Conservation (phyloP, 768 basidiomycete species). For the Phylloporus sp. region DNA sequence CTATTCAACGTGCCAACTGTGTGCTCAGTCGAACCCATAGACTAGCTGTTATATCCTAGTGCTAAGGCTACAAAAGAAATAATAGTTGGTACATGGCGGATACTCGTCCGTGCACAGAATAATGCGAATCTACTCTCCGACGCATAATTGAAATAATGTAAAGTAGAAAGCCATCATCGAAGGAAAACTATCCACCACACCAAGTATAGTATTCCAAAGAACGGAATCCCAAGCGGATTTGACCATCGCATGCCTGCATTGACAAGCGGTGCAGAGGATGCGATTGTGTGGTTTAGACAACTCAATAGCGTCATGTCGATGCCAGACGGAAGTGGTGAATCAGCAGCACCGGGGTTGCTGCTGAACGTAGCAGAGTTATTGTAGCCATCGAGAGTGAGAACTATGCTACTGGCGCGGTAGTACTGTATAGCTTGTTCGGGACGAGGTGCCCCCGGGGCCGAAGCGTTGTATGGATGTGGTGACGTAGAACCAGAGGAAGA, state of each 20-base stretch:
- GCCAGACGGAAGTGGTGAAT: slow-evolving; percentile 48
- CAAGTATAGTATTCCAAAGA: slow-evolving; percentile 17
- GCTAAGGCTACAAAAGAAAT: too few relatives aligned
- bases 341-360: slow-evolving; percentile 36
- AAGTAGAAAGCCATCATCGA: not conserved
- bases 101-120: too few relatives aligned
- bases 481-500: slow-evolving; percentile 32
- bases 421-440: slow-evolving; percentile 64
- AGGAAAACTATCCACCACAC: slow-evolving; percentile 14
- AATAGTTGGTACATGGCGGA: too few relatives aligned
- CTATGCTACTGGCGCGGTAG: slow-evolving; percentile 63
- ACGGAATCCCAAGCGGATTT: not conserved
- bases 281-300: slow-evolving; percentile 65
- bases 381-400: slow-evolving; percentile 60
- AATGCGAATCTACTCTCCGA: too few relatives aligned
- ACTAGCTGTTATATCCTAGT: too few relatives aligned
- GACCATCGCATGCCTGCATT: slow-evolving; percentile 26
- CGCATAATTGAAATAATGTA: not conserved
- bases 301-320: slow-evolving; percentile 47
- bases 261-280: slow-evolving; percentile 52
- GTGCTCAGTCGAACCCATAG: too few relatives aligned
- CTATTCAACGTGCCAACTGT: too few relatives aligned
- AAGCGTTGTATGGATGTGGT: slow-evolving; percentile 30
- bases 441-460: slow-evolving; percentile 25
- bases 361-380: slow-evolving; percentile 55